Conservation (phyloP, 257 asterid species). For the Solanum raphanifolium region DNA sequence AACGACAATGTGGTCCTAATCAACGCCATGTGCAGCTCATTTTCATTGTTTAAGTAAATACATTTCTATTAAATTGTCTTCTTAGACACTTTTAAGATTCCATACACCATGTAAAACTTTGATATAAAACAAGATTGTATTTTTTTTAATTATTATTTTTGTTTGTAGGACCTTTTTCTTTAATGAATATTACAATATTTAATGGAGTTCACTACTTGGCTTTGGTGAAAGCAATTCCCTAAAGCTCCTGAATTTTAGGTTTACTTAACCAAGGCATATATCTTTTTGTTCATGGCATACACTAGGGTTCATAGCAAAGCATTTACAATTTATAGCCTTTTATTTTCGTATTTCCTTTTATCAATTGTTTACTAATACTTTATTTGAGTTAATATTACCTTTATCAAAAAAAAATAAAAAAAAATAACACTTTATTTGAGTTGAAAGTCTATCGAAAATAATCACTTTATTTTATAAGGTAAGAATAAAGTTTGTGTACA, state of each 20-base stretch:
- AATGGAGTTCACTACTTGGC: background rate
- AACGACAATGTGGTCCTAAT: background rate
- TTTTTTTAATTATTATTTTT: background rate
- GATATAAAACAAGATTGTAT: background rate
- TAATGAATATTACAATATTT: background rate
- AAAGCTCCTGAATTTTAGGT: background rate
- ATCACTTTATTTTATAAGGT: background rate
- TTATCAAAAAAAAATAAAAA: no score
- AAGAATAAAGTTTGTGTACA: background rate
- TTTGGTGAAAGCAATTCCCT: background rate
- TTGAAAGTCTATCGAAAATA: background rate
- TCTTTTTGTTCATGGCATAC: background rate
- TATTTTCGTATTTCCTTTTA: background rate
- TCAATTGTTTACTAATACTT: background rate
- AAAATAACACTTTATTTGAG: background rate
- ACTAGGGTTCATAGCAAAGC: background rate
- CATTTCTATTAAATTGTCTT: background rate
- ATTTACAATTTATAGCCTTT: background rate
- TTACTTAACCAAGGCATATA: background rate
- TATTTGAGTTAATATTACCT: background rate
- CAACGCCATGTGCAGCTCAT: background rate
- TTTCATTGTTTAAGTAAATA: background rate
- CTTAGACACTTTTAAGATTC: slow-evolving; percentile 1
- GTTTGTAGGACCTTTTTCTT: background rate
- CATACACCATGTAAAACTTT: background rate